phyloP scores from a whole-genome alignment of 768 basidiomycete genomes.

The Trametes meyenii region DNA sequence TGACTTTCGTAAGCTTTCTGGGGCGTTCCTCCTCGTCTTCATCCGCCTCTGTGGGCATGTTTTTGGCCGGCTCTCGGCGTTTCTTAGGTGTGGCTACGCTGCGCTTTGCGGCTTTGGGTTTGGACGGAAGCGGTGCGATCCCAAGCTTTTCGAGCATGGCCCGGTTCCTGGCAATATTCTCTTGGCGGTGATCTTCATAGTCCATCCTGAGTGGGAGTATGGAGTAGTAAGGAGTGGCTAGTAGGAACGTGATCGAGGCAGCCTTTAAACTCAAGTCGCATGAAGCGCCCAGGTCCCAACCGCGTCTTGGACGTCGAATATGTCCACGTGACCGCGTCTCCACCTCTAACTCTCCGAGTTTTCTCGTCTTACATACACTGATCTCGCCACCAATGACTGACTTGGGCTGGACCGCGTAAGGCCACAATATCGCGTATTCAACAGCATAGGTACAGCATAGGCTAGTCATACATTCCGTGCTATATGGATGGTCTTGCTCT shows the following conservation, averaged over 20 bases:
- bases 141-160: constrained; percentile 46
- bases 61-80: constrained; percentile 28
- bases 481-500: background rate
- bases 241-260: background rate
- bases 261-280: background rate
- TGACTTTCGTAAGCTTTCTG: constrained; percentile 21
- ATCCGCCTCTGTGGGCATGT: constrained; percentile 34
- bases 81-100: constrained; percentile 21
- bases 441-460: constrained; percentile 1
- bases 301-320: background rate
- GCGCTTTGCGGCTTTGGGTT: constrained; percentile 41
- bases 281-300: background rate
- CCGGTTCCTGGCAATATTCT: constrained; percentile 47
- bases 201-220: background rate
- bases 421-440: background rate
- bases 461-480: background rate
- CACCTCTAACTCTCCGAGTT: background rate
- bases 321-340: constrained; percentile 13
- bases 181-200: constrained; percentile 39
- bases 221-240: background rate
- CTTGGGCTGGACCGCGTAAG: background rate
- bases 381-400: background rate
- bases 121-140: constrained; percentile 36
- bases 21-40: constrained; percentile 29
- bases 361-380: too few relatives aligned